phyloP scores from a whole-genome alignment of 2,329 filamentous ascomycete species.

The Truncatella angustata region DNA sequence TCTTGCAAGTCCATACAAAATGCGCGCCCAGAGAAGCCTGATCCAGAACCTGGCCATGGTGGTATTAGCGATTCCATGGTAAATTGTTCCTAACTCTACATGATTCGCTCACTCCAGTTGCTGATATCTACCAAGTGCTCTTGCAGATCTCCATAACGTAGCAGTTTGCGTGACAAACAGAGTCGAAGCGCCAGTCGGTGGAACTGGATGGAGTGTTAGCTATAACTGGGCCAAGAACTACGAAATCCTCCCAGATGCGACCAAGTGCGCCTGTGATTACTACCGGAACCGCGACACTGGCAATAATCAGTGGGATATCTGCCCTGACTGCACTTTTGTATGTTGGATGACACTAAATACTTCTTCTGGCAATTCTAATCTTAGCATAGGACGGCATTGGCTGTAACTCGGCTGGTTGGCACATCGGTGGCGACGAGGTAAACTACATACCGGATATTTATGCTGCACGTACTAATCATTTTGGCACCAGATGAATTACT shows the following conservation, averaged over 20 bases:
- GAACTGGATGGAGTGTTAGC: neutral
- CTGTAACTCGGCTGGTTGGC: neutral
- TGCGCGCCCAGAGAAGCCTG: no score
- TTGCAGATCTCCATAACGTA: neutral
- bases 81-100: neutral
- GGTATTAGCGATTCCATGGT: neutral
- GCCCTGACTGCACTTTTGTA: slow-evolving; percentile 4
- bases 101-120: neutral
- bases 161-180: slow-evolving; percentile 4
- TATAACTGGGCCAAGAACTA: slow-evolving; percentile 5
- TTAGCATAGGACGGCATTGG: neutral
- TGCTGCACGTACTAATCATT: neutral
- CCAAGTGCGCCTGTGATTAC: slow-evolving; percentile 1
- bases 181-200: neutral
- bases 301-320: slow-evolving; percentile 2
- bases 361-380: neutral
- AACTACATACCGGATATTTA: neutral
- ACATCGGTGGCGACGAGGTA: slow-evolving; percentile 6
- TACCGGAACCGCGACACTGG: slow-evolving; percentile 1
- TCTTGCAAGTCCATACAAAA: no score
- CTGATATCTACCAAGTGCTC: neutral
- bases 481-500: neutral
- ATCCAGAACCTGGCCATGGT: neutral
- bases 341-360: neutral
- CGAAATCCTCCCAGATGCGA: slow-evolving; percentile 1